Evolutionary conservation across 2,329 filamentous ascomycete species (phyloP), one percentile per base, ranked within the genome.

Genomic region (Verticillium dahliae): DNA sequence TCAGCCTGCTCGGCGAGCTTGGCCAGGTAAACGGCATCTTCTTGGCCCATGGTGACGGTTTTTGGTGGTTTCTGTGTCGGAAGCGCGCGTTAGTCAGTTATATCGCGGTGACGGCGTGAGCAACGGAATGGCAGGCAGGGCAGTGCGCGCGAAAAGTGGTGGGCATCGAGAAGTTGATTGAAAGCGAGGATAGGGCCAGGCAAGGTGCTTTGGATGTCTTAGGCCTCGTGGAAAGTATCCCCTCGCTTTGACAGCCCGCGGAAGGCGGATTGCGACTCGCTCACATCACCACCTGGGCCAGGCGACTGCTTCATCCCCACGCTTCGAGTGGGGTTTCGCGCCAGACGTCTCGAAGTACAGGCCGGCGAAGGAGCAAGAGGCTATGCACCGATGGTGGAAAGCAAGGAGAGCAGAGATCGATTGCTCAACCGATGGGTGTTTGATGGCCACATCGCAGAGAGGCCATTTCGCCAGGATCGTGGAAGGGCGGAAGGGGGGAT

Each of bases 1-100:
- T 99, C 95, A 81, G 95, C 95, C 89, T 99, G 95, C 90, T 99
- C 95, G 78, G 95, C 95, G 80, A 99, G 91, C 92, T 98, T 98
- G 83, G 95, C 95, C 79, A 98, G 90, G 82, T 98, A 98, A 76
- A 99, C 95, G 75, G 93, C 94, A 84, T 98, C 93, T 87, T 98
- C 94, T 86, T 97, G 92, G 88, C 91, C 92, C 94, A 98, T 98
- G 84, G 84, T 93, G 85, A 77, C 80, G 71, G 69, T 71, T 66
- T 72, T 70, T 61, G 63, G 56, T 22, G 62, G 57, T 61, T 56
- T 58, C 39, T 31, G 22, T 50, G 39, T 34, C 33, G 56, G 10
- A 9, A 39, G 37, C 33, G 27, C 54, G 27, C 27, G 56, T 58
- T 37, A 58, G 56, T n/a, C 14, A 10, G n/a, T 22, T 5, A 14